phyloP scores from a whole-genome alignment of 257 asterid species.

The Lycium ferocissimum region DNA sequence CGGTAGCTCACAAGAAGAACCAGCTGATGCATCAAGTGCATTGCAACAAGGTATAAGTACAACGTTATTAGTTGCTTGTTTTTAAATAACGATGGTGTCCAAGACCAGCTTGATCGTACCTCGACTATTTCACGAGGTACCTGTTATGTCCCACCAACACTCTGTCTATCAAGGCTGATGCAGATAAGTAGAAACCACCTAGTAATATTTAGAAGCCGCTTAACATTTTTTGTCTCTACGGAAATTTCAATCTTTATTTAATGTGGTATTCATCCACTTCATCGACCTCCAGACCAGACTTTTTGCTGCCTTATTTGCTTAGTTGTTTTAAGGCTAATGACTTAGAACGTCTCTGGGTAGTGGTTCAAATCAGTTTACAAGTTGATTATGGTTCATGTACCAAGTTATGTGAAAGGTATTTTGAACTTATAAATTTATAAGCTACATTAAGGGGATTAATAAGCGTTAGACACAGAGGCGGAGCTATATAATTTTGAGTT shows the following conservation, averaged over 20 bases:
- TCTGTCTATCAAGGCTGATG: not conserved
- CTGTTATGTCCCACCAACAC: not conserved
- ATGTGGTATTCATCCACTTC: not conserved
- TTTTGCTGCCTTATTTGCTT: not conserved
- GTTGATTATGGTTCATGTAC: too few relatives aligned
- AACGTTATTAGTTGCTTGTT: too few relatives aligned
- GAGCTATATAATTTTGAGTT: too few relatives aligned
- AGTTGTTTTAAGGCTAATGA: not conserved
- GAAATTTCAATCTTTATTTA: not conserved
- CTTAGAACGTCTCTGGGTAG: too few relatives aligned
- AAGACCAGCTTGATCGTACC: not conserved
- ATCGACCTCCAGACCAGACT: not conserved
- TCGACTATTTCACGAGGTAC: not conserved
- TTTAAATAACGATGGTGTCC: not conserved
- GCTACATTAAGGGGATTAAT: too few relatives aligned
- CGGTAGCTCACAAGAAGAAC: conserved; percentile 18
- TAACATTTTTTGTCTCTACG: not conserved
- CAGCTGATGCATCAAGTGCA: not conserved
- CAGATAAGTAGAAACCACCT: not conserved
- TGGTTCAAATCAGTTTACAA: too few relatives aligned
- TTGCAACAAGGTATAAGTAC: not conserved
- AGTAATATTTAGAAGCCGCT: not conserved
- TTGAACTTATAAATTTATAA: too few relatives aligned
- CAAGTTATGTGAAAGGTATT: too few relatives aligned
- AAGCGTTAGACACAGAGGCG: too few relatives aligned